Percentiles rank a stretch among this genome's conserved stretches.
Evolutionary conservation across 78 protist species (phyloP).

Genomic region (Dictyostelium brefeldianum): DNA sequence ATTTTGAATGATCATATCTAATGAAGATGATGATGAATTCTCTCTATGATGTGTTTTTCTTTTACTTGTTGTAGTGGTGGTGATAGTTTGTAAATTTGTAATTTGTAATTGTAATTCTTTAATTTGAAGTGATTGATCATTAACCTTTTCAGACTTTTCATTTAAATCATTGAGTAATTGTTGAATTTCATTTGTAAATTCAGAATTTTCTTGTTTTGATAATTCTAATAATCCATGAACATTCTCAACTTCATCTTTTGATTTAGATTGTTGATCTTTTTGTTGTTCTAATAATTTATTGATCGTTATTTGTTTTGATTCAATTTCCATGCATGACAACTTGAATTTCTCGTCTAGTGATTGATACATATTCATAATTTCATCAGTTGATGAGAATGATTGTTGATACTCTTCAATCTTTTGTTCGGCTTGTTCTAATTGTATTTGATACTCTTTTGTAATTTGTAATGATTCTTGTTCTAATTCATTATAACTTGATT

Average conservation of each 20-base stretch:
- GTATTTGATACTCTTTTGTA: neutral
- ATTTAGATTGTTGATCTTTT: neutral
- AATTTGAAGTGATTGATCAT: neutral
- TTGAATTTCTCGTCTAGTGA: conserved; percentile 5
- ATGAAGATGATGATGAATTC: conserved; percentile 7
- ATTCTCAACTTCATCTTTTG: conserved; percentile 1
- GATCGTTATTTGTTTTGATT: conserved; percentile 49
- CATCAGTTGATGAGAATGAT: conserved; percentile 19
- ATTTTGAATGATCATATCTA: conserved; percentile 7
- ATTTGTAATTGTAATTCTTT: conserved; percentile 14
- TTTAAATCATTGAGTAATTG: conserved; percentile 8
- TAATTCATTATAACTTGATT: neutral
- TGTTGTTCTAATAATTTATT: conserved; percentile 12
- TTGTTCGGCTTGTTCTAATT: neutral
- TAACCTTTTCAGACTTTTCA: neutral
- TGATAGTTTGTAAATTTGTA: neutral
- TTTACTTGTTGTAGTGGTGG: neutral
- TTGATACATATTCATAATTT: conserved; percentile 11
- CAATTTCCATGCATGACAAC: conserved; percentile 18
- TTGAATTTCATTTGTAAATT: conserved; percentile 4
- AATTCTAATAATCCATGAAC: neutral
- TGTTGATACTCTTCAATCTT: neutral
- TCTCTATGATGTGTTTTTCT: conserved; percentile 45
- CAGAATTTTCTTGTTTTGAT: neutral
- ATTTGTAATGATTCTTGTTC: neutral